These are phyloP conservation scores for Tolypocladium sp. DNA, from an alignment of 2,329 filamentous ascomycete genomes.

Conservation along the genomic window DNA sequence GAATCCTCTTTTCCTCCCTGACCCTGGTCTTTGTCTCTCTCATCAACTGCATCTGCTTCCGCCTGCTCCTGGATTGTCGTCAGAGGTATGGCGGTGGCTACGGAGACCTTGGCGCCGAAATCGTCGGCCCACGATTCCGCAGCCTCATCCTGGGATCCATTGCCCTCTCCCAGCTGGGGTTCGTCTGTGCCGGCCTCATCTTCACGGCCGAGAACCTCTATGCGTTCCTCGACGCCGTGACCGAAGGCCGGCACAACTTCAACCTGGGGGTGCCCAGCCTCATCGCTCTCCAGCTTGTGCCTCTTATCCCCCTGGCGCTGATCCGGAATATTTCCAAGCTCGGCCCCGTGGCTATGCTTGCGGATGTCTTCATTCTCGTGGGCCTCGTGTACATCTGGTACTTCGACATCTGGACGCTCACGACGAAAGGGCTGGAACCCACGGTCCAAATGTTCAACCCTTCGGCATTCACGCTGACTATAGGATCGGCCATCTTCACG, in stretches of 20 bases:
- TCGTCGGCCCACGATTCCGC: slow-evolving; percentile 55
- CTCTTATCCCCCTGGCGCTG: slow-evolving; percentile 57
- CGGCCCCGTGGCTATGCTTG: slow-evolving; percentile 57
- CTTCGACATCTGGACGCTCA: slow-evolving; percentile 53
- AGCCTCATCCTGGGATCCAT: slow-evolving; percentile 60
- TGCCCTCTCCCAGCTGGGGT: slow-evolving; percentile 66
- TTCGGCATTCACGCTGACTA: slow-evolving; percentile 56
- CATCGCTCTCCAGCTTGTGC: slow-evolving; percentile 56
- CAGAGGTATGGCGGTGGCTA: slow-evolving; percentile 59
- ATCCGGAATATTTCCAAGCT: slow-evolving; percentile 71
- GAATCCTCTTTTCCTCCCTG: slow-evolving; percentile 64
- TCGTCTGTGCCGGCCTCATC: slow-evolving; percentile 69
- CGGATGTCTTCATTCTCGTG: slow-evolving; percentile 63
- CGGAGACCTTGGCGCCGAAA: slow-evolving; percentile 61
- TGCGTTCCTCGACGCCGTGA: slow-evolving; percentile 57
- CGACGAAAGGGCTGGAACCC: slow-evolving; percentile 44
- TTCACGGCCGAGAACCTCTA: slow-evolving; percentile 68
- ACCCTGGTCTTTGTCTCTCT: slow-evolving; percentile 56
- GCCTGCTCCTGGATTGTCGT: slow-evolving; percentile 60
- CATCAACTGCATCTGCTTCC: slow-evolving; percentile 63
- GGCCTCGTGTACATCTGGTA: slow-evolving; percentile 66
- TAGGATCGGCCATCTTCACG: slow-evolving; percentile 68
- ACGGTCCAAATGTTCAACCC: slow-evolving; percentile 64
- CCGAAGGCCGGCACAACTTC: slow-evolving; percentile 36
- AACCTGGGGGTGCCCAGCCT: slow-evolving; percentile 42